Base-by-base conservation (phyloP, 179 eudicot genomes). In the Amaranthus tricolor region DNA sequence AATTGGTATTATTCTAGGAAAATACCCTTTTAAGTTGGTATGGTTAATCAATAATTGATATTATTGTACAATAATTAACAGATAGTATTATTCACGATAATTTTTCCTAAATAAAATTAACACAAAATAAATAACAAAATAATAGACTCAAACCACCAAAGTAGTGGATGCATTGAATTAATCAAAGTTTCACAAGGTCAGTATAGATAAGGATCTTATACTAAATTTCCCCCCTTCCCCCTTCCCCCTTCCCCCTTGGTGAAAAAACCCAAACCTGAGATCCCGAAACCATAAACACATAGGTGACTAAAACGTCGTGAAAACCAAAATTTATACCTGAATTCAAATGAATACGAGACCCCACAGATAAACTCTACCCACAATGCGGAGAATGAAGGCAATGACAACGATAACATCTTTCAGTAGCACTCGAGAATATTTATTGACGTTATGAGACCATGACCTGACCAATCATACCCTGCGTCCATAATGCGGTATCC, bases 401-500 rank as follows among this genome's bases (percentile, higher is more conserved):
- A 70, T 58, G 72, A 58, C 56, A 56, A 31, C 45, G 19, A 16
- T 52, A 48, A 75, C 66, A 63, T 40, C 31, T 71, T 40, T 43
- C 76, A 31, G 67, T 49, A 31, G 16, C 73, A 53, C 40, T 15
- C 7, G 31, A 52, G 17, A 52, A 60, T 52, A 10, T 12, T 57
- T 58, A 21, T 20, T 61, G 64, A 17, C 43, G 55, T 82, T 71
- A 82, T 65, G 82, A 81, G 65, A 76, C 84, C 82, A 90, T 84
- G 47, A 83, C 89, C 19, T 87, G 94, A 12, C 85, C 84, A 72
- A 94, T 84, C 96, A 90, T 89, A 73, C 90, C 96, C 82, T 89
- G 93, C 31, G 96, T 82, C 97, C 98, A 90, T 63, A 75, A 52
- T 51, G 97, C 97, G 13, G 97, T 84, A 77, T 88, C 90, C 82